Evolutionary conservation across 1,284 basidiomycete genomes (phyloP), one percentile per base, ranked within the genome.

Genomic region (Malassezia dermatis): DNA sequence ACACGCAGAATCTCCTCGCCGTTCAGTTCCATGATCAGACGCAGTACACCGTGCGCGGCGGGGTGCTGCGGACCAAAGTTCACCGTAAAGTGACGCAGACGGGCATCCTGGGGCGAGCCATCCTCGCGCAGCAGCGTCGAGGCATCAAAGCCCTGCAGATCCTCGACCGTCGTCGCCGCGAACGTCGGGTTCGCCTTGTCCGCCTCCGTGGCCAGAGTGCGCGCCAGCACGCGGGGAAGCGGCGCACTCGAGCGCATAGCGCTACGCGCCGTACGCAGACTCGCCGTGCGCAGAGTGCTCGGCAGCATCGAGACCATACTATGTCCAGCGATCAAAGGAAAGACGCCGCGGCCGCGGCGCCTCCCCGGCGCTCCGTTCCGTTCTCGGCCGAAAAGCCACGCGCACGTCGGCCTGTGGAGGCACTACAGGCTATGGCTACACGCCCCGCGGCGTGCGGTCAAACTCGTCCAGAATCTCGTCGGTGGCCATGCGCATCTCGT

Each of bases 41-140:
- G 88, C 52, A 99, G 82, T 77, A 99, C 94, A 76, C 93, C 93
- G 77, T 99, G 93, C 28, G 93, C 93, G 58, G 93, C 94, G 54
- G 93, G 93, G 80, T 98, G 93, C 77, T 98, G 93, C 58, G 93
- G 71, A 48, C 72, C 73, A 60, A 76, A 75, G 65, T 75, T 75
- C 59, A 75, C 69, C 32, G 74, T 75, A 47, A 75, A 75, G 56
- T 71, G 72, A 43, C 75, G 82, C 81, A 95, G 83, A 75, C 83
- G 84, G n/a, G 86, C 79, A 64, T 89, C 86, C 56, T 82, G 82
- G 56, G 83, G 79, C 23, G 82, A 80, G 11, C 83, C 84, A 2
- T 81, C 81, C 76, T 89, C 86, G 50, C 80, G 78, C 56, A 94
- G 76, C 67, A 93, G 85, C 63, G 90, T 84, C 37, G 82, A 76